Evolutionary conservation across 176 grass and related monocot species (phyloP).

Genomic region (Panicum miliaceum): DNA sequence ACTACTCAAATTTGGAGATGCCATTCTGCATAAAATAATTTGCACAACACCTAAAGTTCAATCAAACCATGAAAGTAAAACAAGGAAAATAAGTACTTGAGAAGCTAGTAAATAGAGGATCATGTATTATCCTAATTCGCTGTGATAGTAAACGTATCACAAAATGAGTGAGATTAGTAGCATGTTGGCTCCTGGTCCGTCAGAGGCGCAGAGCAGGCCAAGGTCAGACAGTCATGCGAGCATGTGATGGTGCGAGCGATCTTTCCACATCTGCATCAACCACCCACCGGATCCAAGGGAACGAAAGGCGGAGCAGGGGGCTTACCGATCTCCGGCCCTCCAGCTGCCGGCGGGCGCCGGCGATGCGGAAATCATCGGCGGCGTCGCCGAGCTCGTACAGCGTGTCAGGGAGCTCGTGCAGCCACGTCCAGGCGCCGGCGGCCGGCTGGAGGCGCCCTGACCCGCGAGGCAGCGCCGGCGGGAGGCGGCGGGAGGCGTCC

Average conservation of each 20-base stretch:
- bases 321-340: slow-evolving; percentile 34
- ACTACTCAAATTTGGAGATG: too few species aligned
- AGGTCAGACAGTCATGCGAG: not conserved
- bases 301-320: not conserved
- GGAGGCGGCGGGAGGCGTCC: too few species aligned
- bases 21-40: too few species aligned
- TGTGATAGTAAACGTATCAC: not conserved
- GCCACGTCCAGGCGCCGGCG: slow-evolving; percentile 33
- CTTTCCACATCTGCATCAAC: not conserved
- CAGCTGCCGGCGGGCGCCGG: not conserved
- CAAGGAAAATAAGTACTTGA: too few species aligned
- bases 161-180: not conserved
- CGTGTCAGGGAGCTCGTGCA: slow-evolving; percentile 23
- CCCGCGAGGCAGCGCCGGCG: too few species aligned
- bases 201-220: not conserved
- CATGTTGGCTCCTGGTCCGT: not conserved
- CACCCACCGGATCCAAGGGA: not conserved
- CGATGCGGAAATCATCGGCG: slow-evolving; percentile 18
- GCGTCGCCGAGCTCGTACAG: slow-evolving; percentile 29
- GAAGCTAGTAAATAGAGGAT: too few species aligned
- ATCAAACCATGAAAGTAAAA: too few species aligned
- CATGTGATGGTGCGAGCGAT: not conserved
- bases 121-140: too few species aligned
- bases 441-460: too few species aligned
- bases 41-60: too few species aligned